phyloP scores from a whole-genome alignment of 192 early-diverging fungal genomes.

The Backusella parvicylindrica region DNA sequence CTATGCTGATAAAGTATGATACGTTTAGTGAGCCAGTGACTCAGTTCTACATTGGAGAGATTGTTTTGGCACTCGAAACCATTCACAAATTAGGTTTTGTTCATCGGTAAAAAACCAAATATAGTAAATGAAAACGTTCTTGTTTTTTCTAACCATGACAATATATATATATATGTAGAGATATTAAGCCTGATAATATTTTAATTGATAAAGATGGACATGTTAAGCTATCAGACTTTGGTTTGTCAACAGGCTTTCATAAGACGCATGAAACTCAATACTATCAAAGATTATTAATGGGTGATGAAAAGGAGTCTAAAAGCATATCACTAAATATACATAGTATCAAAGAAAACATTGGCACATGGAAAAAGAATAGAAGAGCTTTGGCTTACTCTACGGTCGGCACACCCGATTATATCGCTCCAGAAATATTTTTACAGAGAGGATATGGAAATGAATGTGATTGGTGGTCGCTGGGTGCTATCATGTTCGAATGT shows the following conservation, averaged over 20 bases:
- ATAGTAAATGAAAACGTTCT: background rate
- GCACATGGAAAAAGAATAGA: slow-evolving; percentile 98
- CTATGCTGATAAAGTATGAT: slow-evolving; percentile 98
- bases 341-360: slow-evolving; percentile 92
- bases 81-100: slow-evolving; percentile 95
- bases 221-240: slow-evolving; percentile 99
- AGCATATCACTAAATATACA: slow-evolving; percentile 84
- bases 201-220: slow-evolving; percentile 97
- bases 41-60: slow-evolving; percentile 98
- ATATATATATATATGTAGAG: no score
- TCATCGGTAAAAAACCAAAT: slow-evolving; percentile 61
- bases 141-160: background rate
- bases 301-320: slow-evolving; percentile 67
- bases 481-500: slow-evolving; percentile 99
- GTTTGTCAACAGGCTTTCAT: slow-evolving; percentile 99
- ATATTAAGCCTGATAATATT: slow-evolving; percentile 86
- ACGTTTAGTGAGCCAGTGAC: slow-evolving; percentile 96
- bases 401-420: slow-evolving; percentile 97
- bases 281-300: slow-evolving; percentile 82
- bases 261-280: slow-evolving; percentile 97
- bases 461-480: slow-evolving; percentile 99
- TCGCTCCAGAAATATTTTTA: slow-evolving; percentile 91
- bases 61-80: slow-evolving; percentile 86
- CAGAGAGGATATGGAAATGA: slow-evolving; percentile 95
- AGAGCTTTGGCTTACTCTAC: slow-evolving; percentile 94